phyloP scores from a whole-genome alignment of 2,329 filamentous ascomycete genomes.

The Falciphora oryzae region DNA sequence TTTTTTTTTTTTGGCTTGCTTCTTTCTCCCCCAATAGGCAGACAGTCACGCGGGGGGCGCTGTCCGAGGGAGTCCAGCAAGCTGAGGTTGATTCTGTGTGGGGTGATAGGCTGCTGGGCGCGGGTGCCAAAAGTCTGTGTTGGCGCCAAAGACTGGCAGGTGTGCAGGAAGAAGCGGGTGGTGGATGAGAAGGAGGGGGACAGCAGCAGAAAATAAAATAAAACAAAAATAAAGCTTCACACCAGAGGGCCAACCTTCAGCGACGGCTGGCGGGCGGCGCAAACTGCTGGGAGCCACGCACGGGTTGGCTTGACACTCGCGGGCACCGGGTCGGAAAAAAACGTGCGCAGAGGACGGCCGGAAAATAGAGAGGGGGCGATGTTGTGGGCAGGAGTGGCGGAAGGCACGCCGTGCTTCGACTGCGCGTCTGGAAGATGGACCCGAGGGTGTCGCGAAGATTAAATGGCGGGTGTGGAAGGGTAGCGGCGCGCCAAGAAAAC shows the following conservation, averaged over 20 bases:
- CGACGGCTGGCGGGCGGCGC: too few relatives aligned
- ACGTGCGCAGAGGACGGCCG: background rate
- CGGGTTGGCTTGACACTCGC: too few relatives aligned
- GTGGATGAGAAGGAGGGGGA: too few relatives aligned
- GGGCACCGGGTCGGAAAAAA: background rate
- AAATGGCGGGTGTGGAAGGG: background rate
- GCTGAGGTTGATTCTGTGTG: background rate
- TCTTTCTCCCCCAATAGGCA: background rate
- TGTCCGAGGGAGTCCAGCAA: background rate
- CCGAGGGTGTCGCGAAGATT: background rate
- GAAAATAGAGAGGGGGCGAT: background rate
- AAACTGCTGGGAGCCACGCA: too few relatives aligned
- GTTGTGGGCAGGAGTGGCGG: background rate
- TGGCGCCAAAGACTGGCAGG: too few relatives aligned
- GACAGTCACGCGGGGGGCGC: background rate
- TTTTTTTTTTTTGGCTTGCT: background rate
- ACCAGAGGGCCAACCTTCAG: too few relatives aligned
- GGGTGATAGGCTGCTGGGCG: too few relatives aligned
- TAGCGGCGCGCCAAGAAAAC: background rate
- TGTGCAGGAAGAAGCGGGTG: too few relatives aligned
- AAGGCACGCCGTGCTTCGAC: background rate
- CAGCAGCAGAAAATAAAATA: too few relatives aligned
- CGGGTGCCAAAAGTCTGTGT: too few relatives aligned
- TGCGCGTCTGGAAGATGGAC: background rate
- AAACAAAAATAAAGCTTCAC: too few relatives aligned